These are phyloP conservation scores for Colletotrichum australisinense DNA, from an alignment of 2,329 filamentous ascomycete genomes.

Conservation along the genomic window DNA sequence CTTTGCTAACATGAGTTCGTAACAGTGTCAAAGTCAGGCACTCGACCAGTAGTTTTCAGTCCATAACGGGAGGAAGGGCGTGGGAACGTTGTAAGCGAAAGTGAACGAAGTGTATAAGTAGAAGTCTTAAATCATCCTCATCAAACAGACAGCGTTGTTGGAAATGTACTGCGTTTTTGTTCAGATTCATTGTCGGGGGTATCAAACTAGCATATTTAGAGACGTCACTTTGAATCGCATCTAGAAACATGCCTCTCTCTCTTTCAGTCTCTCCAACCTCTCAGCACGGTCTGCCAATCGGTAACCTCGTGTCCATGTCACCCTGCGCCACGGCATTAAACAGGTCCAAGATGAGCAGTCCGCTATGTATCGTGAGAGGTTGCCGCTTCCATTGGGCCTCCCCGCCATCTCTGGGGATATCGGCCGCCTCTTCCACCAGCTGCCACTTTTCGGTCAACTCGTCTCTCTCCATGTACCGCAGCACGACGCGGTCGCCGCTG, in stretches of 20 bases:
- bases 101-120: background rate
- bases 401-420: constrained; percentile 42
- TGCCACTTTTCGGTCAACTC: constrained; percentile 45
- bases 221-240: background rate
- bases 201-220: constrained; percentile 6
- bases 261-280: too few relatives aligned
- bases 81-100: background rate
- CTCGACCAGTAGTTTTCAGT: constrained; percentile 24
- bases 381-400: constrained; percentile 48
- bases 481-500: constrained; percentile 44
- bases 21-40: constrained; percentile 36
- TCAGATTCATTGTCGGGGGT: background rate
- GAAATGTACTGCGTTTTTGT: background rate
- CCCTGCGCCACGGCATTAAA: background rate
- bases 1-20: background rate
- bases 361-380: constrained; percentile 43
- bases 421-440: constrained; percentile 51
- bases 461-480: constrained; percentile 44
- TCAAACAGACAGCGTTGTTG: background rate
- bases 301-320: too few relatives aligned
- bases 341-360: constrained; percentile 36
- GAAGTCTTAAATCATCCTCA: background rate
- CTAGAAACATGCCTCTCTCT: background rate
- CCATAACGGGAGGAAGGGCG: background rate
- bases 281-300: background rate